phyloP scores from a whole-genome alignment of 148 eudicot genomes.

The Pouteria glomerata region DNA sequence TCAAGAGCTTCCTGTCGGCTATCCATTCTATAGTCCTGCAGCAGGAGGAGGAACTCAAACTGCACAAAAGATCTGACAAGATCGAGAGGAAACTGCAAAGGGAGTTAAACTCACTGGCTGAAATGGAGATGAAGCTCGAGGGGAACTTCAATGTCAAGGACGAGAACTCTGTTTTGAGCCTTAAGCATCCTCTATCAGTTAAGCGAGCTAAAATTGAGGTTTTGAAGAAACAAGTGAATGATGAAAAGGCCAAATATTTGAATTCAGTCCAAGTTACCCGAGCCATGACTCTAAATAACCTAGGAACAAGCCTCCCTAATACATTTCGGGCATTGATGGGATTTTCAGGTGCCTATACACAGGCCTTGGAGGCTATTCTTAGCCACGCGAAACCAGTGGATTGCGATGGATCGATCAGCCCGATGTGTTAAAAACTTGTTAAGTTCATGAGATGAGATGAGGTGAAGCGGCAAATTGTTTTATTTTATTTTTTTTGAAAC shows the following conservation, averaged over 20 bases:
- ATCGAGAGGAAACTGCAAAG: slow-evolving; percentile 49
- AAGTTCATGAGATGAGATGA: slow-evolving; percentile 4
- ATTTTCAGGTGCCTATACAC: slow-evolving; percentile 47
- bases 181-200: slow-evolving; percentile 48
- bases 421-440: background rate
- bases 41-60: slow-evolving; percentile 59
- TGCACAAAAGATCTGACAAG: slow-evolving; percentile 53
- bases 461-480: too few relatives aligned
- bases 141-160: slow-evolving; percentile 26
- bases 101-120: slow-evolving; percentile 40
- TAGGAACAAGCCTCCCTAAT: slow-evolving; percentile 53
- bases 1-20: slow-evolving; percentile 44
- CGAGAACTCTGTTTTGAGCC: slow-evolving; percentile 26
- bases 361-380: slow-evolving; percentile 42
- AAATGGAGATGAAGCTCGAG: slow-evolving; percentile 55
- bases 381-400: slow-evolving; percentile 16
- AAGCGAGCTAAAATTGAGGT: slow-evolving; percentile 50
- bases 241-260: slow-evolving; percentile 51
- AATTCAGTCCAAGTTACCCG: slow-evolving; percentile 38
- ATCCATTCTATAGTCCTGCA: slow-evolving; percentile 51
- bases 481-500: too few relatives aligned
- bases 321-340: slow-evolving; percentile 50
- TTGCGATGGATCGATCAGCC: slow-evolving; percentile 3
- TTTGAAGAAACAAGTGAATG: slow-evolving; percentile 37
- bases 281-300: slow-evolving; percentile 54